A percentile compares a stretch with the other conserved stretches of the same genome.
phyloP scores from a whole-genome alignment of 441 rosid species.

The Bocquillonia castaneifolia region DNA sequence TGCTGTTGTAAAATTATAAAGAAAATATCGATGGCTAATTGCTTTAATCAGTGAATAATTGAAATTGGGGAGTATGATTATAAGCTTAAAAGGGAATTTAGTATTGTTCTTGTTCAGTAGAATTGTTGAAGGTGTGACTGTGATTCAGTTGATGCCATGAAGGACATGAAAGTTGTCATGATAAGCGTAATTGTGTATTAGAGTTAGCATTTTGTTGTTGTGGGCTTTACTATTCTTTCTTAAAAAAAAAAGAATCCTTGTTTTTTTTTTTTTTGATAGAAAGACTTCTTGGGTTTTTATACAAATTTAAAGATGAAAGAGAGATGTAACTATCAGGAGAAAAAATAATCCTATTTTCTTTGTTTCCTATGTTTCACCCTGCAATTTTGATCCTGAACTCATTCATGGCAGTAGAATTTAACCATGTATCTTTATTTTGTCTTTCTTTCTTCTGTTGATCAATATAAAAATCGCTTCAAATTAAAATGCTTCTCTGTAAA shows the following conservation, averaged over 20 bases:
- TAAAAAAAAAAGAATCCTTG: no score
- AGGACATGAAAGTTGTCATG: background rate
- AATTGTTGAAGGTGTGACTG: background rate
- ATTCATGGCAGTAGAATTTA: background rate
- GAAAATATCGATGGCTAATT: no score
- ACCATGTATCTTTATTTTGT: background rate
- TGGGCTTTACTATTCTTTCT: no score
- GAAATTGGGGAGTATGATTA: no score
- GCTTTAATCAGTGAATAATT: no score
- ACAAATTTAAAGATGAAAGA: background rate
- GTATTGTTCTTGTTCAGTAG: background rate
- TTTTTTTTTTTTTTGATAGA: no score
- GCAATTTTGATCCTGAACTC: no score
- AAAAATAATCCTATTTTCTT: no score
- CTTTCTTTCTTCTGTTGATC: background rate
- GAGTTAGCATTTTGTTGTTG: no score
- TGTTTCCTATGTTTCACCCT: no score
- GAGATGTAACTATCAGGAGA: no score
- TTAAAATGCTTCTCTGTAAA: background rate
- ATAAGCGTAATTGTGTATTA: background rate
- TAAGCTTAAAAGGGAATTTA: background rate
- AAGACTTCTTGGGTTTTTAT: background rate
- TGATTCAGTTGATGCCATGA: background rate
- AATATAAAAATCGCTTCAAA: background rate
- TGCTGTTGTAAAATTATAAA: no score